phyloP scores from a whole-genome alignment of 2,329 filamentous ascomycete species.

The Aspergillus chevalieri region DNA sequence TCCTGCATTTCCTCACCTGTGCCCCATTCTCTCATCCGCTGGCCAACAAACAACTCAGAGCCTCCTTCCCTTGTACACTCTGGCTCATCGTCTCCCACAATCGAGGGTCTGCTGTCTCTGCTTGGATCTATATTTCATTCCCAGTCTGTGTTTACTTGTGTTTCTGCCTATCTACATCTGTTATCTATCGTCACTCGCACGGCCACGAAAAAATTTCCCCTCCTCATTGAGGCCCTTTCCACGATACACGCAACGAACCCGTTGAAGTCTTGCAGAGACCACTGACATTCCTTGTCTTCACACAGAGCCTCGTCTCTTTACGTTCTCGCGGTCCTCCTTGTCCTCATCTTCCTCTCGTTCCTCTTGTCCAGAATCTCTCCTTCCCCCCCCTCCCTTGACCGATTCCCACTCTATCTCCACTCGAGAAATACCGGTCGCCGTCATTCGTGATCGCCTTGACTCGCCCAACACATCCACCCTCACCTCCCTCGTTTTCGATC shows the following conservation, averaged over 20 bases:
- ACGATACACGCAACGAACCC: not conserved
- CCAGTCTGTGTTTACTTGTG: too few relatives aligned
- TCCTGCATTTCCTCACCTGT: too few relatives aligned
- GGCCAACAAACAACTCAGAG: too few relatives aligned
- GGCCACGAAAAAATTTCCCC: not conserved
- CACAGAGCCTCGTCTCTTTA: not conserved
- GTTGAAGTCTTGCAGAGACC: not conserved
- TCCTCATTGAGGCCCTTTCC: not conserved
- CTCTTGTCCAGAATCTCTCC: slow-evolving; percentile 2
- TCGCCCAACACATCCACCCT: slow-evolving; percentile 4
- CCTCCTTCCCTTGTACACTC: too few relatives aligned
- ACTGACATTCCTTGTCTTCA: not conserved
- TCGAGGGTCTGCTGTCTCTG: too few relatives aligned
- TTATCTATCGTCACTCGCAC: slow-evolving; percentile 3
- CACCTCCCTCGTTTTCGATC: slow-evolving; percentile 1
- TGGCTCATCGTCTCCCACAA: too few relatives aligned
- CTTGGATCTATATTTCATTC: too few relatives aligned
- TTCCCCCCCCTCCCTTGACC: slow-evolving; percentile 4
- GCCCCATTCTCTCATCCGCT: too few relatives aligned
- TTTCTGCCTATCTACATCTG: not conserved
- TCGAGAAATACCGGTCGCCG: slow-evolving; percentile 1
- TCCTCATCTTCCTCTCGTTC: slow-evolving; percentile 3
- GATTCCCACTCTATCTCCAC: slow-evolving; percentile 11
- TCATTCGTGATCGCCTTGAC: slow-evolving; percentile 6
- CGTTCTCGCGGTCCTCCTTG: slow-evolving; percentile 4